Base-by-base conservation (phyloP, 345 rosid species). In the Populus nigra region DNA sequence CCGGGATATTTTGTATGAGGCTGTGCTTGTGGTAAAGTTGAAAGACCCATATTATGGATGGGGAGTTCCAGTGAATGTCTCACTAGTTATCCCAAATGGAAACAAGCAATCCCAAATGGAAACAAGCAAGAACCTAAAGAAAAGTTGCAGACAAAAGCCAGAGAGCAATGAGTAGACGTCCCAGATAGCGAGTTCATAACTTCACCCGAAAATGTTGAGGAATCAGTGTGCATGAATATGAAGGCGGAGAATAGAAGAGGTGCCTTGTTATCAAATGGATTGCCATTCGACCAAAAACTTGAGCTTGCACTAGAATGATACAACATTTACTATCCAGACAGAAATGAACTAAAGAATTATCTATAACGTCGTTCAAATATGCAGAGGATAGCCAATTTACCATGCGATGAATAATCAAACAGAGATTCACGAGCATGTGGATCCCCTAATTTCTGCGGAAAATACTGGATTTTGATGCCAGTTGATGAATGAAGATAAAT, bases 231-330 rank as follows among this genome's bases (percentile, higher is more conserved):
- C 77, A 80, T 65, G 97, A 93, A 74, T 43, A 73, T 43, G 82
- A 77, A 23, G 83, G 82, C 9, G 87, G 89, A 53, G 15, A 62
- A 12, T 90, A 96, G 98, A 93, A 90, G 81, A 79, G 65, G n/a
- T 94, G 96, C 5, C 88, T 91, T 16, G 55, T 76, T 35, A 12
- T 93, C 77, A 91, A 89, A 87, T 93, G 93, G 47, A 76, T 88
- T 59, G 45, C 68, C 45, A 84, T 91, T 78, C 84, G 79, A 45
- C 93, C 94, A 2, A 0, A 88, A 73, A 50, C 65, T 65, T 73
- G 76, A 66, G 41, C 49, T 41, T 27, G 20, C 63, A 47, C 39
- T 5, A 10, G 29, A 29, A 29, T 10, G 47, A 35, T 72, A n/a
- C 5, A 41, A 47, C 35, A 17, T 33, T 27, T 29, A 5, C 38